These are phyloP conservation scores for Backusella macrospora DNA, from an alignment of 192 early-diverging fungal genomes.

Conservation along the genomic window DNA sequence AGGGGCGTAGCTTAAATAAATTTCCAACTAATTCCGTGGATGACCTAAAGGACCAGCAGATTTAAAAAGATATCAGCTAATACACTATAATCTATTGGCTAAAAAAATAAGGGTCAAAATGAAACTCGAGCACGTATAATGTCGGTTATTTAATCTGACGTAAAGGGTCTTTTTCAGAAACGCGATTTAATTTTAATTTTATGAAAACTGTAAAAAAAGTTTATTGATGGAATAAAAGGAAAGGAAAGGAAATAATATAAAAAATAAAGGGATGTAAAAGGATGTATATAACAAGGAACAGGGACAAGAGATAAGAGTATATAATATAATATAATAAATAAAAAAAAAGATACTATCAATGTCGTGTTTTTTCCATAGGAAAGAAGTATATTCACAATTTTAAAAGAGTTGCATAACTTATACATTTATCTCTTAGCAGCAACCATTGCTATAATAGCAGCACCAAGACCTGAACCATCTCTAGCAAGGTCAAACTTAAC, in stretches of 20 bases:
- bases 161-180: neutral
- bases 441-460: conserved; percentile 52
- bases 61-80: conserved; percentile 5
- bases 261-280: neutral
- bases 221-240: neutral
- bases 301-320: neutral
- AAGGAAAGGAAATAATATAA: neutral
- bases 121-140: neutral
- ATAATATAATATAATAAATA: neutral
- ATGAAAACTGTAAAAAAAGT: neutral
- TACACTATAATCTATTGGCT: neutral
- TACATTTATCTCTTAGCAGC: conserved; percentile 20
- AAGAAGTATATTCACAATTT: conserved; percentile 5
- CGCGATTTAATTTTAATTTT: neutral
- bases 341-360: neutral
- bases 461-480: conserved; percentile 87
- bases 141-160: conserved; percentile 1
- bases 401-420: neutral
- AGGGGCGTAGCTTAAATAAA: neutral
- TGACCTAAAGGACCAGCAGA: neutral
- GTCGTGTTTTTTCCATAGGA: neutral
- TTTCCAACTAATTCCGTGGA: conserved; percentile 9
- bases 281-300: conserved; percentile 4
- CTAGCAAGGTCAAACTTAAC: conserved; percentile 71
- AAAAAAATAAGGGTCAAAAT: conserved; percentile 6